Percentiles rank a stretch among this genome's conserved stretches.
phyloP scores from a whole-genome alignment of 768 basidiomycete genomes.

The Symmetrospora coprosmae region DNA sequence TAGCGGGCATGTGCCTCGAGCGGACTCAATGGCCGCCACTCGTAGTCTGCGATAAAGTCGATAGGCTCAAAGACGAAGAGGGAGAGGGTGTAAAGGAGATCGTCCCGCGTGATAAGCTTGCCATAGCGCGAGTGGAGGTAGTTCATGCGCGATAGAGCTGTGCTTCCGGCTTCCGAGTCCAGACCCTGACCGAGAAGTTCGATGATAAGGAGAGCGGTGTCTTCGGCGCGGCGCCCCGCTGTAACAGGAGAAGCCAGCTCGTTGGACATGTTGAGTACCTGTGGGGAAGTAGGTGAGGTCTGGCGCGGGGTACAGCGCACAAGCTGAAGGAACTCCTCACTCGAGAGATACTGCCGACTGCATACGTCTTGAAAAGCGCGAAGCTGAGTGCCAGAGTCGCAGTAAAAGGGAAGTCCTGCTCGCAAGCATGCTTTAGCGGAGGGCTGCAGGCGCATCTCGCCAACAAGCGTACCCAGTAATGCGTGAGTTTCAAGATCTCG shows the following conservation, averaged over 20 bases:
- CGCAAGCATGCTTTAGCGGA: too few relatives aligned
- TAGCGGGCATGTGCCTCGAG: slow-evolving; percentile 15
- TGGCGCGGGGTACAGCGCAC: too few relatives aligned
- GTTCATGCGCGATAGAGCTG: slow-evolving; percentile 11
- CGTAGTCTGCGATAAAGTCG: neutral
- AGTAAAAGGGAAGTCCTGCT: slow-evolving; percentile 1
- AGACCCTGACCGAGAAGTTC: slow-evolving; percentile 10
- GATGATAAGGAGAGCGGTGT: slow-evolving; percentile 6
- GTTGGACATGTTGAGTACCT: neutral
- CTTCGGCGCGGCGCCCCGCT: slow-evolving; percentile 4
- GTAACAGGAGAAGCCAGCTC: neutral
- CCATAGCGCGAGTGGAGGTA: slow-evolving; percentile 16
- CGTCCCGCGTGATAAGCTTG: neutral
- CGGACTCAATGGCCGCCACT: slow-evolving; percentile 12
- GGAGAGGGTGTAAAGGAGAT: slow-evolving; percentile 16
- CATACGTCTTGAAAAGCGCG: slow-evolving; percentile 21
- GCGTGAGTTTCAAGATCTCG: slow-evolving; percentile 18
- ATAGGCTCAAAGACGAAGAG: slow-evolving; percentile 23
- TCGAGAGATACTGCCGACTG: too few relatives aligned
- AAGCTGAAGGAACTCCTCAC: too few relatives aligned
- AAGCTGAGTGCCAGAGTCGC: neutral
- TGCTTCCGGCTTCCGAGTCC: neutral
- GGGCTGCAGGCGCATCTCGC: neutral
- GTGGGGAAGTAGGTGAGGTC: too few relatives aligned
- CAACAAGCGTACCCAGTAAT: slow-evolving; percentile 17